Conservation (phyloP, 192 early-diverging fungal species). For the Chytriomyces hyalinus region DNA sequence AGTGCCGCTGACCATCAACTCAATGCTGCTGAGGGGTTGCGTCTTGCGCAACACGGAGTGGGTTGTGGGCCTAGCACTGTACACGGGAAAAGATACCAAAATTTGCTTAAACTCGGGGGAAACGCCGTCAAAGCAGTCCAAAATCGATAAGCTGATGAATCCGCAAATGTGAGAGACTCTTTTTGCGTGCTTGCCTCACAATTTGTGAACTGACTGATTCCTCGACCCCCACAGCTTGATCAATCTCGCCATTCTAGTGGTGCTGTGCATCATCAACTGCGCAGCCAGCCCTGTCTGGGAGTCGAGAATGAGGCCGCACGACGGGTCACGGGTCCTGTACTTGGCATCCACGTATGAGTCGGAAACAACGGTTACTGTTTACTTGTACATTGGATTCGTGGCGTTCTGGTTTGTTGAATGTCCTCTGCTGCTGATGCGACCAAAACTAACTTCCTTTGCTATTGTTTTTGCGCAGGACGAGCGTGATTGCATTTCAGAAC, state of each 20-base stretch:
- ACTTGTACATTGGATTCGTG: slow-evolving; percentile 37
- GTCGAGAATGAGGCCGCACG: neutral
- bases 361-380: slow-evolving; percentile 6
- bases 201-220: slow-evolving; percentile 15
- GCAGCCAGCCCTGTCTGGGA: slow-evolving; percentile 47
- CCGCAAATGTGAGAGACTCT: slow-evolving; percentile 47
- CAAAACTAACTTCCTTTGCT: slow-evolving; percentile 27
- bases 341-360: slow-evolving; percentile 1
- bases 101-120: slow-evolving; percentile 90
- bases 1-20: slow-evolving; percentile 78
- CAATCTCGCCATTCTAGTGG: slow-evolving; percentile 81
- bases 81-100: slow-evolving; percentile 89
- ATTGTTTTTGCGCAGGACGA: slow-evolving; percentile 59
- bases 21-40: slow-evolving; percentile 87
- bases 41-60: slow-evolving; percentile 89
- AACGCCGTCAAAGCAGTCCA: slow-evolving; percentile 87
- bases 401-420: slow-evolving; percentile 43
- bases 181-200: slow-evolving; percentile 38
- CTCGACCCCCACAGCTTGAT: neutral
- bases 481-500: slow-evolving; percentile 92
- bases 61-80: slow-evolving; percentile 81
- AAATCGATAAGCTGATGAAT: slow-evolving; percentile 88
- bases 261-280: slow-evolving; percentile 56
- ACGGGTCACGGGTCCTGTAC: neutral
- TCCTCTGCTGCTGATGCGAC: neutral